Base-by-base conservation (phyloP, 1,284 basidiomycete species). In the Sutorius eximius region DNA sequence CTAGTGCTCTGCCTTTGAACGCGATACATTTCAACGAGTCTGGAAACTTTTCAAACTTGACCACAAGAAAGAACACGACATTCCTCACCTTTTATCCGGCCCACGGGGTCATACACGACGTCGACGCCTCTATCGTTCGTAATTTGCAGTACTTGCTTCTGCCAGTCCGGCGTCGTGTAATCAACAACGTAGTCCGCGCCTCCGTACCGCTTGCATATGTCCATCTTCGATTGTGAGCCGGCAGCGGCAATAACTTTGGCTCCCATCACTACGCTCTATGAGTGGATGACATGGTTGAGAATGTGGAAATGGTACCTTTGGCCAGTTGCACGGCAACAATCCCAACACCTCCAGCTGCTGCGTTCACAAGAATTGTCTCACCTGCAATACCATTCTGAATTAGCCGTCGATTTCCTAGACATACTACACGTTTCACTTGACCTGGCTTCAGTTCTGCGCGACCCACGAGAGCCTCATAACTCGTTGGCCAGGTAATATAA, bases 261-360 rank as follows among this genome's bases (percentile, higher is more conserved):
- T 32, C 89, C 90, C 51, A 89, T 74, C 51, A 81, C 84, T 89
- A 71, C 53, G 30, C 73, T 36, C 45, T 48, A 49, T 54, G 20
- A 65, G 58, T 36, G 24, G 20, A 40, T 34, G 34, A 42, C 18
- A 33, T 9, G 10, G 27, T 10, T 13, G 1, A 18, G 16, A 22
- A 29, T 9, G 15, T 7, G 11, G 29, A 38, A 42, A 40, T 20
- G 6, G 45, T 34, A 87, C 87, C 83, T 81, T 95, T 95, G 16
- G 92, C 94, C 50, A 96, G 79, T 68, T 97, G 95, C 15, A 93
- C 86, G 4, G 95, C 95, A 9, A 87, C 86, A 47, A 98, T 85
- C 1, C 96, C 96, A 5, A 99, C 95, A 27, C 95, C 95, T 12
- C 92, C 92, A 2, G 91, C 92, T n/a, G 89, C 89, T 11, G 91